Evolutionary conservation across 768 basidiomycete species (phyloP).

Genomic region (Pilatotrama ljubarskyi): DNA sequence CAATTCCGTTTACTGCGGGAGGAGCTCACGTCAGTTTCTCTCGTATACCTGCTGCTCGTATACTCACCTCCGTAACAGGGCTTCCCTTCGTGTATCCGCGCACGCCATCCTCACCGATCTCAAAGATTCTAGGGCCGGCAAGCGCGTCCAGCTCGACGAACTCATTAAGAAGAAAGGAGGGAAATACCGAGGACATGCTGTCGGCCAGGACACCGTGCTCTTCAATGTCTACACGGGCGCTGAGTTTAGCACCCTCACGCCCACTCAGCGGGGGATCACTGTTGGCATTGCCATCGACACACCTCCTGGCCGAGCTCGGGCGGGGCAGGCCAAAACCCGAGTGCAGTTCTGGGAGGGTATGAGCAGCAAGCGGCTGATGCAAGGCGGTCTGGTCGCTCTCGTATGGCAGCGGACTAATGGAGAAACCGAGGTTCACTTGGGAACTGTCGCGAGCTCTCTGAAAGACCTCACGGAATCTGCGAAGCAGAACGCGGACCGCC

Average conservation of each 20-base stretch:
- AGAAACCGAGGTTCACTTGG: conserved; percentile 46
- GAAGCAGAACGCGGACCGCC: conserved; percentile 30
- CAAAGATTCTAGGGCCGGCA: conserved; percentile 1
- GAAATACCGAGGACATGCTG: conserved; percentile 44
- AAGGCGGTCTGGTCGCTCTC: conserved; percentile 65
- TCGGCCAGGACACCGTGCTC: conserved; percentile 48
- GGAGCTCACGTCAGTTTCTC: conserved; percentile 65
- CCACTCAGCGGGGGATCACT: conserved; percentile 53
- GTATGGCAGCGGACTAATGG: conserved; percentile 43
- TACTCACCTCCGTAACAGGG: conserved; percentile 36
- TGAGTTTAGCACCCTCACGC: conserved; percentile 44
- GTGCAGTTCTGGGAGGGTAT: conserved; percentile 61
- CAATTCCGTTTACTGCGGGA: conserved; percentile 77
- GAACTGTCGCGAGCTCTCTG: conserved; percentile 45
- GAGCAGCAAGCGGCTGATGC: conserved; percentile 57
- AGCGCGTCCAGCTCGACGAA: conserved; percentile 42
- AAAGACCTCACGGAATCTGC: conserved; percentile 49
- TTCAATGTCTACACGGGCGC: conserved; percentile 65
- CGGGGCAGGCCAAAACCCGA: conserved; percentile 39
- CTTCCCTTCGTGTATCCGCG: conserved; percentile 52
- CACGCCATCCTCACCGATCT: conserved; percentile 51
- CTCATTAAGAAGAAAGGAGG: conserved; percentile 56
- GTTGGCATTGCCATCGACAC: conserved; percentile 47
- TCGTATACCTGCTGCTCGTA: not conserved
- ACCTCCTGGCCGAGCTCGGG: conserved; percentile 57